Conservation (phyloP, 495 filamentous ascomycete genomes). For the Pseudoneurospora amorphoporcata region DNA sequence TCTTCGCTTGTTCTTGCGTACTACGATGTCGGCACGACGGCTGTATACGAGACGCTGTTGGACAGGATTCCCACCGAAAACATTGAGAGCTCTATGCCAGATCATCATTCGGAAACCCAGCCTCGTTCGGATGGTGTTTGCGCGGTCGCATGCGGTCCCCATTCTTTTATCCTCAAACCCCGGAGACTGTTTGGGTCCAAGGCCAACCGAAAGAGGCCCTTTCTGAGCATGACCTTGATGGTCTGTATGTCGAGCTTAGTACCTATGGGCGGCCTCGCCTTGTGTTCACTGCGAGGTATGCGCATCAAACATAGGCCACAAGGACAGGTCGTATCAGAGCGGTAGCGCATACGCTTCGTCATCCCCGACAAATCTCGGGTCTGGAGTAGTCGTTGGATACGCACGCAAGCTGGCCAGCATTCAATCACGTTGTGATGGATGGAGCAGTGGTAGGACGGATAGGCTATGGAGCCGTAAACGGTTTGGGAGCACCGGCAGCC, state of each 20-base stretch:
- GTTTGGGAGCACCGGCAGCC: background rate
- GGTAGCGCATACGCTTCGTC: background rate
- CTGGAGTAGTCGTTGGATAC: background rate
- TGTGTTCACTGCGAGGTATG: background rate
- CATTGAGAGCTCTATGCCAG: background rate
- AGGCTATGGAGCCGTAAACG: background rate
- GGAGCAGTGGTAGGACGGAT: background rate
- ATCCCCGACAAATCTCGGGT: background rate
- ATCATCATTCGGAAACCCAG: background rate
- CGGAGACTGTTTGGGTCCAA: background rate
- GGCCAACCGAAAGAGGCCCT: background rate
- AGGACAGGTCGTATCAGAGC: background rate
- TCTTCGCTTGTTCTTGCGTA: background rate
- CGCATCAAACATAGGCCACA: background rate
- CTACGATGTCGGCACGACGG: background rate
- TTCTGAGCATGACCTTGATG: background rate
- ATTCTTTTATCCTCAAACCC: background rate
- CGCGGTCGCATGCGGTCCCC: background rate
- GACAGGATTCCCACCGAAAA: background rate
- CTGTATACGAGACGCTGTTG: background rate
- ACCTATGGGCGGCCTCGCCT: background rate
- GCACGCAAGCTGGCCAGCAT: background rate
- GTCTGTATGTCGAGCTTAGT: background rate
- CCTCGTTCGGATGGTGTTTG: background rate
- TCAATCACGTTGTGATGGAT: background rate